phyloP scores from a whole-genome alignment of 495 filamentous ascomycete genomes.

The Astrocystis sublimbata region DNA sequence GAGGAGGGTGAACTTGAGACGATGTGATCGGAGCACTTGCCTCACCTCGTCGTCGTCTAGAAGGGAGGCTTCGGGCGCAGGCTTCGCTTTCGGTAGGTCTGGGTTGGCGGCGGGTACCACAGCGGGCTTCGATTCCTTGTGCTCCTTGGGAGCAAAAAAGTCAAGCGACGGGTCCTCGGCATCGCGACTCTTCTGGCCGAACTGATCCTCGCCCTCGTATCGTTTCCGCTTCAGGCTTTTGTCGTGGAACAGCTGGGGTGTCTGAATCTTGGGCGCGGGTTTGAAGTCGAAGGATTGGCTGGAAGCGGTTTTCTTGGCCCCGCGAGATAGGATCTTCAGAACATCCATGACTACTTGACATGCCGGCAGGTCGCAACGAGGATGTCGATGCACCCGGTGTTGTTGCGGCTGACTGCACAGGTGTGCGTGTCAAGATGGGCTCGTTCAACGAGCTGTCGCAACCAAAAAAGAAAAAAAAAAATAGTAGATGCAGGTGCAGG shows the following conservation, averaged over 20 bases:
- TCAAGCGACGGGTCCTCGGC: constrained; percentile 44
- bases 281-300: constrained; percentile 29
- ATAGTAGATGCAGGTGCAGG: too few species aligned
- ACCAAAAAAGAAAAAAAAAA: constrained; percentile 9
- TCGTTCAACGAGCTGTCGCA: background rate
- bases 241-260: constrained; percentile 54
- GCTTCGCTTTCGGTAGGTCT: constrained; percentile 21
- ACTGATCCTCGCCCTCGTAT: constrained; percentile 29
- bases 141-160: constrained; percentile 48
- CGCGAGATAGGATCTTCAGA: constrained; percentile 66
- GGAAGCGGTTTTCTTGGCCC: constrained; percentile 49
- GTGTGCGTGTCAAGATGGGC: background rate
- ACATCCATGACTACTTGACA: constrained; percentile 56
- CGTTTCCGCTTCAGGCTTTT: constrained; percentile 55
- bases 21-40: constrained; percentile 75
- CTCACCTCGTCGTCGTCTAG: constrained; percentile 67
- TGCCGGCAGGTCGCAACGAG: background rate
- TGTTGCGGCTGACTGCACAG: background rate
- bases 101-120: constrained; percentile 12
- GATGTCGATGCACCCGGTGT: background rate
- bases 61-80: constrained; percentile 28
- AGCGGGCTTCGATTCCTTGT: constrained; percentile 21
- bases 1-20: constrained; percentile 81
- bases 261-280: constrained; percentile 36
- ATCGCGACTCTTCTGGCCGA: constrained; percentile 26